Evolutionary conservation across 169 alveolate species (phyloP).

Genomic region (Amoebophrya sp.): DNA sequence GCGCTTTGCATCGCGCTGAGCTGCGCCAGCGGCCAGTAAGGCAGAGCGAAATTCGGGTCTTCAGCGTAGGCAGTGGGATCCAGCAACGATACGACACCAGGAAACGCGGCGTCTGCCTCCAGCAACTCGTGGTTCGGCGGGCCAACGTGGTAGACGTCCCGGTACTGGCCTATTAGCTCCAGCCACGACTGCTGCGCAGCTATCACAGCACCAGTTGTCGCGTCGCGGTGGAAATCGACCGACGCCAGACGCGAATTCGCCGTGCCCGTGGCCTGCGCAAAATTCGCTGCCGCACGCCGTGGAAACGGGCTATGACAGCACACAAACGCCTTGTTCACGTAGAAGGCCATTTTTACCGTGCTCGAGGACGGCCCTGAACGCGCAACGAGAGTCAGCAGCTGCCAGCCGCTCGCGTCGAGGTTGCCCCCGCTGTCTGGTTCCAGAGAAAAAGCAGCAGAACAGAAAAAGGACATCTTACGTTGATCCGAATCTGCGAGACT

Average conservation of each 20-base stretch:
- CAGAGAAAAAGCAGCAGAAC: not conserved
- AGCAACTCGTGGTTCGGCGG: not conserved
- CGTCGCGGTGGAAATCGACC: not conserved
- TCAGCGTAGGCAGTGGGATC: not conserved
- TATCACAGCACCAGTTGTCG: not conserved
- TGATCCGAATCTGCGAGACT: not conserved
- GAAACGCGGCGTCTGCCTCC: not conserved
- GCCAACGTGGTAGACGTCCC: not conserved
- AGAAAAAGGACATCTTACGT: not conserved
- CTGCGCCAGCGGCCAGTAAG: not conserved
- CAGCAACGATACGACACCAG: not conserved
- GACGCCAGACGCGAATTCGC: not conserved
- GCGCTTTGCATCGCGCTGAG: not conserved
- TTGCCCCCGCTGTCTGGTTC: not conserved
- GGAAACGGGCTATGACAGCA: not conserved
- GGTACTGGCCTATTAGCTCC: not conserved
- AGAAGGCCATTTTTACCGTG: not conserved
- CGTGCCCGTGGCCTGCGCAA: not conserved
- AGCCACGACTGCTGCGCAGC: not conserved
- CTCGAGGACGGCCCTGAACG: not conserved
- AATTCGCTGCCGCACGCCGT: not conserved
- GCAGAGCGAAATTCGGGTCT: not conserved
- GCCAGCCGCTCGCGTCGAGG: not conserved
- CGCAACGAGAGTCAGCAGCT: not conserved
- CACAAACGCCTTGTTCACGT: not conserved